These are phyloP conservation scores for Magnusiomyces clavatus DNA, from an alignment of 1,139 yeast genomes.

Conservation along the genomic window DNA sequence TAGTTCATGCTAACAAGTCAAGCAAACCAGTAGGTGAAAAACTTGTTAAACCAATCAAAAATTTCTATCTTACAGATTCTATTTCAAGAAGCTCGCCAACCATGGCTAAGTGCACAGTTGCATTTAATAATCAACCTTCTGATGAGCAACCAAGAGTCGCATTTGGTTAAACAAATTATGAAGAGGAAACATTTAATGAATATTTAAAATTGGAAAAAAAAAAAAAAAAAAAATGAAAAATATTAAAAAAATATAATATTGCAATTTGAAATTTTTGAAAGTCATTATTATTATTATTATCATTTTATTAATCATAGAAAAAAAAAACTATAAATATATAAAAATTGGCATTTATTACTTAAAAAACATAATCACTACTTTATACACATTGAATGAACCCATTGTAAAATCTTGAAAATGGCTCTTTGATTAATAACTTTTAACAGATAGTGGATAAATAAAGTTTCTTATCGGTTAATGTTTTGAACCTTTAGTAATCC, in stretches of 20 bases:
- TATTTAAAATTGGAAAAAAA: neutral
- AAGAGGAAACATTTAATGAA: slow-evolving; percentile 1
- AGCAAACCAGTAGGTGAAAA: slow-evolving; percentile 42
- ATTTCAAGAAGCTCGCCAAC: slow-evolving; percentile 84
- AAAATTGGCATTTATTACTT: neutral
- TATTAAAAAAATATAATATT: neutral
- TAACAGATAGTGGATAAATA: too few species aligned
- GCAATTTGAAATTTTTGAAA: neutral
- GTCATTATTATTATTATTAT: too few species aligned
- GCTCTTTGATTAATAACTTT: too few species aligned
- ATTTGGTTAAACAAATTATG: slow-evolving; percentile 14
- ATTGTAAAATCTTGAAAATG: too few species aligned
- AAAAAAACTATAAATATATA: neutral
- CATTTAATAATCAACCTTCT: slow-evolving; percentile 22
- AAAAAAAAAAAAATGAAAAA: neutral
- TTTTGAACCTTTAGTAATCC: too few species aligned
- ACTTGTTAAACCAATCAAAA: slow-evolving; percentile 57
- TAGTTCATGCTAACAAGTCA: slow-evolving; percentile 34
- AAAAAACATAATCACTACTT: neutral
- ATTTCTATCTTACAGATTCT: slow-evolving; percentile 84
- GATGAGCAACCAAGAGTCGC: slow-evolving; percentile 14
- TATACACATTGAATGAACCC: too few species aligned
- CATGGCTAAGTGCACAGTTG: slow-evolving; percentile 66
- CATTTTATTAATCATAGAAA: neutral
- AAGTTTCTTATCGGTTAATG: too few species aligned